Evolutionary conservation across 139 green algal genomes (phyloP).

Genomic region (Chlamydomonas sp.): DNA sequence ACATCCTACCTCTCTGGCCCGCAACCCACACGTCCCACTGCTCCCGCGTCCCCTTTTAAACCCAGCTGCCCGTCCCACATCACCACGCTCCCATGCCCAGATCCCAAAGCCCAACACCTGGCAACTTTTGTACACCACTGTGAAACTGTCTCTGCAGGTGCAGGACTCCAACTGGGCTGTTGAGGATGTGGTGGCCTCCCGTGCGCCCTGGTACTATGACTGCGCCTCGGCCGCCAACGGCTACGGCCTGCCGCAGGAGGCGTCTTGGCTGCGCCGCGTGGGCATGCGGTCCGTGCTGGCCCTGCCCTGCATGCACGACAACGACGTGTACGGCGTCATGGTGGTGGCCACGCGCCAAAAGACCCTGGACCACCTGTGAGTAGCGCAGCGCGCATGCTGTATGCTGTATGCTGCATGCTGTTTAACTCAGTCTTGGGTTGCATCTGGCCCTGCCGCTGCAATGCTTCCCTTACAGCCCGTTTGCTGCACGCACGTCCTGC

Average conservation of each 20-base stretch:
- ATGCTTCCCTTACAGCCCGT: too few relatives aligned
- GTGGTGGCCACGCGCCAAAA: constrained; percentile 11
- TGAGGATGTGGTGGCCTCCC: constrained; percentile 16
- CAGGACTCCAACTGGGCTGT: constrained; percentile 30
- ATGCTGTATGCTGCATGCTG: too few relatives aligned
- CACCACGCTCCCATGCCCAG: too few relatives aligned
- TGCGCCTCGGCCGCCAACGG: constrained; percentile 27
- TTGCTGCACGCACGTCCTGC: too few relatives aligned
- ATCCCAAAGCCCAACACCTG: too few relatives aligned
- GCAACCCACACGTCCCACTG: too few relatives aligned
- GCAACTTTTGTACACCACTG: too few relatives aligned
- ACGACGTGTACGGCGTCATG: constrained; percentile 21
- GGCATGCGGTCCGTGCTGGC: constrained; percentile 38
- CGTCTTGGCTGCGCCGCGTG: constrained; percentile 19
- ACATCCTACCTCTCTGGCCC: too few relatives aligned
- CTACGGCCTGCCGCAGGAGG: constrained; percentile 32
- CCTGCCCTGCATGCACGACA: constrained; percentile 23
- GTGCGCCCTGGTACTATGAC: constrained; percentile 37
- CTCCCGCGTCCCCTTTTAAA: background rate
- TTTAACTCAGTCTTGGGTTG: too few relatives aligned
- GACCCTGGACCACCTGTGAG: constrained; percentile 38
- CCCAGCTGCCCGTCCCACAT: background rate
- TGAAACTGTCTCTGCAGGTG: background rate
- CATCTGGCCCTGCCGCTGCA: too few relatives aligned
- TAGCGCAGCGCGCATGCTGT: background rate